Percentiles rank a stretch among this genome's conserved stretches.
These are phyloP conservation scores for Saccharum spontaneum DNA, from an alignment of 176 grass and related monocot species.

Conservation along the genomic window DNA sequence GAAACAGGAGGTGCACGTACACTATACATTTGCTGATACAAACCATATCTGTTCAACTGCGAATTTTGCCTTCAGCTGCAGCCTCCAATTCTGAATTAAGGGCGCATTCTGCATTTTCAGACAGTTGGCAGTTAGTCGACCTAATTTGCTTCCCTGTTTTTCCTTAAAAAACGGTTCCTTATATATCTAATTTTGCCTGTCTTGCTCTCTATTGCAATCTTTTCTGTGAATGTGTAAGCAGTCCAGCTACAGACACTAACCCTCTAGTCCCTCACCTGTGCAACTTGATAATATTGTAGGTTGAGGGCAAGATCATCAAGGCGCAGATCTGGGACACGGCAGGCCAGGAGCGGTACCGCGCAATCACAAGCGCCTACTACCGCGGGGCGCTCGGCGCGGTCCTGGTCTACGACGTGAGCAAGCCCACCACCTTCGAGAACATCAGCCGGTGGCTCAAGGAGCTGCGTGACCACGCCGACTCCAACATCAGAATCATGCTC, in stretches of 20 bases:
- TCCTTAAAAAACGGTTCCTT: background rate
- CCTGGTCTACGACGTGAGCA: slow-evolving; percentile 82
- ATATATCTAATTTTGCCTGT: background rate
- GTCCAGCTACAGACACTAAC: background rate
- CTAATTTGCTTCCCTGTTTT: background rate
- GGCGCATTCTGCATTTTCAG: background rate
- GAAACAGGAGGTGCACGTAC: too few species aligned
- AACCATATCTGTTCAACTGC: background rate
- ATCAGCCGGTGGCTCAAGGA: slow-evolving; percentile 90
- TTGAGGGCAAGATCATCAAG: slow-evolving; percentile 87
- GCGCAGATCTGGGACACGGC: slow-evolving; percentile 93
- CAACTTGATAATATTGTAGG: slow-evolving; percentile 32
- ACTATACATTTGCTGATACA: too few species aligned
- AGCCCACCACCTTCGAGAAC: slow-evolving; percentile 87
- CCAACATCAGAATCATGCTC: slow-evolving; percentile 88
- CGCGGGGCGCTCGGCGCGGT: slow-evolving; percentile 83
- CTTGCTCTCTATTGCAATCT: background rate
- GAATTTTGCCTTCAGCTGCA: background rate
- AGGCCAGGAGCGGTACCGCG: slow-evolving; percentile 80
- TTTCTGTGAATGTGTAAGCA: background rate
- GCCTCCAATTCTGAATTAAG: background rate
- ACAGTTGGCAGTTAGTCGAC: background rate
- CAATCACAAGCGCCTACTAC: slow-evolving; percentile 92
- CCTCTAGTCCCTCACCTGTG: background rate
- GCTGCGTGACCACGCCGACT: slow-evolving; percentile 72